Percentiles rank a stretch among this genome's conserved stretches.
Conservation (phyloP, 1,284 basidiomycete genomes). For the Pseudozyma thailandica region DNA sequence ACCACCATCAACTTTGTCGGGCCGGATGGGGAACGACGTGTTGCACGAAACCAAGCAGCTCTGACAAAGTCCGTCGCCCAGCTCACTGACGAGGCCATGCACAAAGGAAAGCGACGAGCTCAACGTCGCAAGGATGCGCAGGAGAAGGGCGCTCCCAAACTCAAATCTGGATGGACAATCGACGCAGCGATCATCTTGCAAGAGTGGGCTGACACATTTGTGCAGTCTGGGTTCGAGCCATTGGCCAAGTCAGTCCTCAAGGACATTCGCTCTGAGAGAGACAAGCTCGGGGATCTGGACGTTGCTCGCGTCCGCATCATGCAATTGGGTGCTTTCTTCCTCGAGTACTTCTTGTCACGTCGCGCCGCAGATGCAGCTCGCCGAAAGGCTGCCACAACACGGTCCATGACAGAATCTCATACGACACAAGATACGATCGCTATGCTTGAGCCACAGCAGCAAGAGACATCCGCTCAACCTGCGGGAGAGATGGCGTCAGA, state of each 20-base stretch:
- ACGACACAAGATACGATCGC: slow-evolving; percentile 16
- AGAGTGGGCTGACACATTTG: slow-evolving; percentile 62
- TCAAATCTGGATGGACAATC: slow-evolving; percentile 56
- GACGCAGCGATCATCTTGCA: slow-evolving; percentile 48
- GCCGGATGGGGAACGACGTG: slow-evolving; percentile 54
- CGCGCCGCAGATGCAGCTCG: slow-evolving; percentile 26
- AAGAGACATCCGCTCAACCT: not conserved
- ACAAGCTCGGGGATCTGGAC: slow-evolving; percentile 65
- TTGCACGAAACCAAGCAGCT: slow-evolving; percentile 54
- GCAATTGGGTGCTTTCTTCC: slow-evolving; percentile 62
- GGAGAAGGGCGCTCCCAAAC: slow-evolving; percentile 57
- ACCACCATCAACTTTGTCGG: slow-evolving; percentile 64
- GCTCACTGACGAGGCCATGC: slow-evolving; percentile 51
- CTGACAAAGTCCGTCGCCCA: slow-evolving; percentile 57
- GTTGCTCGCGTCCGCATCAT: slow-evolving; percentile 61
- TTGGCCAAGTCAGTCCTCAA: slow-evolving; percentile 57
- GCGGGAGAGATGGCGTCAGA: not conserved
- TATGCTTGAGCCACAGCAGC: slow-evolving; percentile 13
- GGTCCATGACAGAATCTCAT: not conserved
- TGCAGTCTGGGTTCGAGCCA: slow-evolving; percentile 60
- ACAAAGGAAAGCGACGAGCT: slow-evolving; percentile 40
- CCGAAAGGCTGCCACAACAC: slow-evolving; percentile 12
- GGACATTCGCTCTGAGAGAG: slow-evolving; percentile 65
- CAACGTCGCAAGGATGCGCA: slow-evolving; percentile 50
- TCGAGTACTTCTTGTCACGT: slow-evolving; percentile 64